These are phyloP conservation scores for Cryptosporidium ryanae DNA, from an alignment of 169 alveolate species.

Conservation along the genomic window DNA sequence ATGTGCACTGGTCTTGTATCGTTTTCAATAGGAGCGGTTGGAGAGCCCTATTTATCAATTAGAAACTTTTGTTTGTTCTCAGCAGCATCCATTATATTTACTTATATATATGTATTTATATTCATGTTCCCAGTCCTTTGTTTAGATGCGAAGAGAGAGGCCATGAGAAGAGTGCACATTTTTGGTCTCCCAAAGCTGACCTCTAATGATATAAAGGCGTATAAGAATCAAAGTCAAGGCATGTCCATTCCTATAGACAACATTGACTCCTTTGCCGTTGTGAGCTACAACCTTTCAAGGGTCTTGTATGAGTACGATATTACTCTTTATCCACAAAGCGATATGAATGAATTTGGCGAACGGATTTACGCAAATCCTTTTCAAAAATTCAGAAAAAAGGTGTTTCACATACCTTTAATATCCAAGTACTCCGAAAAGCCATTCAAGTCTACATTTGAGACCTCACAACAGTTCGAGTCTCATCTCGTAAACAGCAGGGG, in stretches of 20 bases:
- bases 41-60: constrained; percentile 69
- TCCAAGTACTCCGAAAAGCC: not conserved
- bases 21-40: constrained; percentile 71
- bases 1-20: constrained; percentile 75
- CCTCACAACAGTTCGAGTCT: not conserved
- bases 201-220: constrained; percentile 24
- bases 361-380: not conserved
- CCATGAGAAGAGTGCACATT: constrained; percentile 44
- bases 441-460: not conserved
- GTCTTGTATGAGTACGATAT: constrained; percentile 33
- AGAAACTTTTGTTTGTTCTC: constrained; percentile 63
- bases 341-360: constrained; percentile 2
- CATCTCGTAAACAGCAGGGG: not conserved
- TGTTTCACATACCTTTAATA: constrained; percentile 34
- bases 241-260: constrained; percentile 65
- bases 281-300: constrained; percentile 65
- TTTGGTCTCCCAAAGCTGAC: constrained; percentile 64
- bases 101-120: constrained; percentile 60
- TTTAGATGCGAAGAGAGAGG: constrained; percentile 66
- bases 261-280: constrained; percentile 48
- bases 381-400: constrained; percentile 7
- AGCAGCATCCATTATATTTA: constrained; percentile 69
- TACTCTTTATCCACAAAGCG: constrained; percentile 23
- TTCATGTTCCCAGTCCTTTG: constrained; percentile 74
- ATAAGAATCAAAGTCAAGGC: constrained; percentile 6